phyloP scores from a whole-genome alignment of 129 eudicot genomes.

The Heracleum sosnowskyi region DNA sequence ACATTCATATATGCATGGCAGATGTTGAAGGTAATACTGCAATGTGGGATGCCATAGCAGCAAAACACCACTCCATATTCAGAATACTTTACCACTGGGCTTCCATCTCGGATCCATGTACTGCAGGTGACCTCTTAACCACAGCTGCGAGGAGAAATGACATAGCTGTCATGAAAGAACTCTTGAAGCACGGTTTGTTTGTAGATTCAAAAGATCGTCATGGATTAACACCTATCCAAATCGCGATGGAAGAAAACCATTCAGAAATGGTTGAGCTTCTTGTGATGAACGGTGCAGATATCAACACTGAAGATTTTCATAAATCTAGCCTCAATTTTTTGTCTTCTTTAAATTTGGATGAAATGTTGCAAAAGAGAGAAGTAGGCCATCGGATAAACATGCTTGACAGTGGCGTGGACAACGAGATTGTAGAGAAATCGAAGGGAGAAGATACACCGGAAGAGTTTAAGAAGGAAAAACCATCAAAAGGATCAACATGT shows the following conservation, averaged over 20 bases:
- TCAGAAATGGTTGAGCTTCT: constrained; percentile 56
- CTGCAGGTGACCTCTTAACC: constrained; percentile 75
- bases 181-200: constrained; percentile 60
- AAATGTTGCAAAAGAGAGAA: constrained; percentile 53
- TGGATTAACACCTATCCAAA: constrained; percentile 59
- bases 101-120: constrained; percentile 65
- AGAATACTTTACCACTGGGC: constrained; percentile 74
- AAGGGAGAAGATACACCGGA: constrained; percentile 9
- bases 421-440: constrained; percentile 10
- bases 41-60: constrained; percentile 75
- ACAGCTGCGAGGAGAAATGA: constrained; percentile 66
- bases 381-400: constrained; percentile 56
- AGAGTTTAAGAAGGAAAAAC: constrained; percentile 15
- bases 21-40: constrained; percentile 78
- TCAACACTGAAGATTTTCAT: constrained; percentile 22
- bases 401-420: constrained; percentile 26
- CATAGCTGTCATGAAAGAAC: constrained; percentile 48
- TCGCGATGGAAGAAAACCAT: constrained; percentile 49
- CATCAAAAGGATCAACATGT: constrained; percentile 18
- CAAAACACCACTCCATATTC: constrained; percentile 69
- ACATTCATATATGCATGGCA: constrained; percentile 18
- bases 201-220: constrained; percentile 69
- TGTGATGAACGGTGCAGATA: constrained; percentile 60
- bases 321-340: constrained; percentile 21
- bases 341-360: constrained; percentile 34